phyloP scores from a whole-genome alignment of 768 basidiomycete genomes.

The Tricholomella constricta region DNA sequence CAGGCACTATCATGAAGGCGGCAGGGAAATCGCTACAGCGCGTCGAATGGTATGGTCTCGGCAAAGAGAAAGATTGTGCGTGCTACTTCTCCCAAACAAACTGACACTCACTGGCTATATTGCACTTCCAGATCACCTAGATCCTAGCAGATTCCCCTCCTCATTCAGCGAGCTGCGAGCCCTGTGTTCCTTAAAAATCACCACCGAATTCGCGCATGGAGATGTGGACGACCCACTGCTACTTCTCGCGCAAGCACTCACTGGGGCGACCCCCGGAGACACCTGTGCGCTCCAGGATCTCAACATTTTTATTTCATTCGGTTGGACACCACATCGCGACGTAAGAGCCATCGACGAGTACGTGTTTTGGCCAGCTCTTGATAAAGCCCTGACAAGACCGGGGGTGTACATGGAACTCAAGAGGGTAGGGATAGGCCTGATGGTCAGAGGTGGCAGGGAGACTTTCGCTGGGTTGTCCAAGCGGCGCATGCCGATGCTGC shows the following conservation, averaged over 20 bases:
- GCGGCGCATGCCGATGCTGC: neutral
- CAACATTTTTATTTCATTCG: too few relatives aligned
- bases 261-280: neutral
- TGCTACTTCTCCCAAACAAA: neutral
- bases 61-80: conserved; percentile 4
- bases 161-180: neutral
- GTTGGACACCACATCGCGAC: conserved; percentile 18
- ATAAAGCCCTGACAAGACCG: conserved; percentile 5
- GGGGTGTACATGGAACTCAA: neutral
- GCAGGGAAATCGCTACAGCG: neutral
- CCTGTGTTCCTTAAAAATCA: neutral
- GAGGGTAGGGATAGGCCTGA: neutral
- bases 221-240: conserved; percentile 9
- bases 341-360: conserved; percentile 9
- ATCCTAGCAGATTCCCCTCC: neutral
- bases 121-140: neutral
- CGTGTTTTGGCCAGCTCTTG: conserved; percentile 10
- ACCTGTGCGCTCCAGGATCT: conserved; percentile 5
- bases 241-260: conserved; percentile 1
- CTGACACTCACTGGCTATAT: neutral
- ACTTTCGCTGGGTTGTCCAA: neutral
- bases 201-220: conserved; percentile 6
- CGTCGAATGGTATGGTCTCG: conserved; percentile 1
- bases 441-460: conserved; percentile 1
- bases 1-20: neutral